Evolutionary conservation across 768 basidiomycete species (phyloP).

Genomic region (Naganishia onofrii): DNA sequence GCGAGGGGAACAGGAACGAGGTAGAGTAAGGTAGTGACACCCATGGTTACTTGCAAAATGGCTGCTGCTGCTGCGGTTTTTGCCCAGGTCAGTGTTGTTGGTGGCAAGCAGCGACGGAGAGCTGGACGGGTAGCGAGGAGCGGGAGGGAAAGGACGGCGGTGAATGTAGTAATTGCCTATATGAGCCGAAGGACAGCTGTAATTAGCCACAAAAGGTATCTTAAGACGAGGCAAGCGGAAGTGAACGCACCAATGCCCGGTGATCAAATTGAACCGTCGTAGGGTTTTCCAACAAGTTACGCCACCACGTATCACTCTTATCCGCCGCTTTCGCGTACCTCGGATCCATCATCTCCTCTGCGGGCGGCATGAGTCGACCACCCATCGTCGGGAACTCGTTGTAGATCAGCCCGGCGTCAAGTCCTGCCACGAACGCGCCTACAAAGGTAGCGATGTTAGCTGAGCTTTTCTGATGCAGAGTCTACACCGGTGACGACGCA

Average conservation of each 20-base stretch:
- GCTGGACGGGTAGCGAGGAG: slow-evolving; percentile 55
- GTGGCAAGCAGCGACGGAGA: slow-evolving; percentile 60
- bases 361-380: slow-evolving; percentile 74
- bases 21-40: slow-evolving; percentile 79
- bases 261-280: slow-evolving; percentile 97
- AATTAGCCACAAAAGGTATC: neutral
- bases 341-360: slow-evolving; percentile 73
- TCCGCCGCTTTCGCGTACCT: slow-evolving; percentile 70
- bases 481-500: slow-evolving; percentile 51
- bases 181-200: no score
- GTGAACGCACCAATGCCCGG: slow-evolving; percentile 71
- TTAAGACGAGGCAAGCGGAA: neutral
- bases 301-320: slow-evolving; percentile 82
- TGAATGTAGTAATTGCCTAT: slow-evolving; percentile 82
- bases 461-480: neutral
- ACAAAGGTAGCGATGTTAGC: neutral
- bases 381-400: slow-evolving; percentile 99
- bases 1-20: slow-evolving; percentile 90
- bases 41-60: slow-evolving; percentile 68
- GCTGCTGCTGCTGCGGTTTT: slow-evolving; percentile 57
- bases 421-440: slow-evolving; percentile 97
- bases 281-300: slow-evolving; percentile 95
- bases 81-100: slow-evolving; percentile 66
- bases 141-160: slow-evolving; percentile 44
- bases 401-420: slow-evolving; percentile 94